phyloP scores from a whole-genome alignment of 768 basidiomycete species.

The Boletus sp. region DNA sequence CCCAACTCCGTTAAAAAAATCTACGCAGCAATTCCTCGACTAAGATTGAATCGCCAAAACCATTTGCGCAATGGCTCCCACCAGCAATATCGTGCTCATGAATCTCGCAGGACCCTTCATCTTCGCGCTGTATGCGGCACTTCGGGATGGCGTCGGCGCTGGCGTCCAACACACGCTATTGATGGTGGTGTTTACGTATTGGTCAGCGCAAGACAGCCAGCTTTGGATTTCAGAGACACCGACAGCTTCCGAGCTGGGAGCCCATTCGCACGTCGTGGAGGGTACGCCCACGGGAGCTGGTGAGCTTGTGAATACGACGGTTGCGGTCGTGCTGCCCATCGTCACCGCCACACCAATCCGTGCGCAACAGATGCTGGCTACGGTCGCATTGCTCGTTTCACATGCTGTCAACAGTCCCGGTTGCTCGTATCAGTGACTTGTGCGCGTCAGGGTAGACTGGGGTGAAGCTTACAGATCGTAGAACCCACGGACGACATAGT shows the following conservation, averaged over 20 bases:
- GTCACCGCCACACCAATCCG: not conserved
- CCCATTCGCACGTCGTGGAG: constrained; percentile 1
- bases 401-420: not conserved
- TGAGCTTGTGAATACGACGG: not conserved
- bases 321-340: not conserved
- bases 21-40: too few relatives aligned
- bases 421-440: too few relatives aligned
- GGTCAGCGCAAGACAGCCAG: not conserved
- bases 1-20: not conserved
- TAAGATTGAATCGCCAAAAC: not conserved
- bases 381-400: constrained; percentile 4
- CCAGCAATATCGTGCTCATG: not conserved
- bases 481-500: too few relatives aligned
- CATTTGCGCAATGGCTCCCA: not conserved
- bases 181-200: not conserved
- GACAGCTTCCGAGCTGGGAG: not conserved
- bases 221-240: not conserved
- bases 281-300: not conserved
- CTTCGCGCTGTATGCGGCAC: not conserved
- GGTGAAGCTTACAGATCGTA: not conserved
- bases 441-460: not conserved
- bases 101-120: not conserved
- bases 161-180: not conserved
- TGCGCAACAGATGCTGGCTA: constrained; percentile 4
- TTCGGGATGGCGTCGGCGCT: not conserved